Base-by-base conservation (phyloP, 1,284 basidiomycete species). In the Marasmius oreades region DNA sequence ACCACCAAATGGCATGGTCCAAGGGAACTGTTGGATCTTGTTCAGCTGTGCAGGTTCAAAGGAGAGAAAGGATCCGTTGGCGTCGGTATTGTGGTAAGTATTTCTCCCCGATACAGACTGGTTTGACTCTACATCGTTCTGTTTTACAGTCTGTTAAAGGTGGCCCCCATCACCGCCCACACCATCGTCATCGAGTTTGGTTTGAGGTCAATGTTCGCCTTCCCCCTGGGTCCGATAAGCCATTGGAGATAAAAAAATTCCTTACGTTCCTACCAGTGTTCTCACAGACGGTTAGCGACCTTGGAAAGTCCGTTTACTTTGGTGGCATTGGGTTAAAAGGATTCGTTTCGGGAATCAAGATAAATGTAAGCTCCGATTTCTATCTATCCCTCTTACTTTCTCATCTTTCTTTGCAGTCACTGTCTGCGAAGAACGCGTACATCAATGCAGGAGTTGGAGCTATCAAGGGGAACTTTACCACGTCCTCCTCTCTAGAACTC, bases 381-480 rank as follows among this genome's bases (percentile, higher is more conserved):
- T 14, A 18, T 11, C 46, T 16, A 28, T 11, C 24, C 28, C 20
- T n/a, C 45, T 16, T 2, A 5, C 42, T 22, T 14, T 59, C 54
- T 12, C 53, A 37, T 22, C 51, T 3, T 1, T 45, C 16, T 34
- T 2, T 52, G 14, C 36, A 79, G 78, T 71, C 71, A 14, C 55
- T 80, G 43, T 56, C 64, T 14, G 70, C 69, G 0, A 63, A 68
- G 1, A 56, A 62, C 6, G 71, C 69, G 7, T 50, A 36, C 7
- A 57, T 80, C 42, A 55, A 59, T 12, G 68, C 73, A 0, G 37
- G 65, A 2, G 74, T 77, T 37, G 71, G 68, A 24, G 56, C 61
- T 10, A 74, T 82, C 58, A 56, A 65, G 5, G 82, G 80, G 20
- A 65, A 65, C n/a, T 78, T 75, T 67, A 70, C 69, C 24, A 61